phyloP scores from a whole-genome alignment of 202 grass and related monocot genomes.

The Saccharum hybrid region DNA sequence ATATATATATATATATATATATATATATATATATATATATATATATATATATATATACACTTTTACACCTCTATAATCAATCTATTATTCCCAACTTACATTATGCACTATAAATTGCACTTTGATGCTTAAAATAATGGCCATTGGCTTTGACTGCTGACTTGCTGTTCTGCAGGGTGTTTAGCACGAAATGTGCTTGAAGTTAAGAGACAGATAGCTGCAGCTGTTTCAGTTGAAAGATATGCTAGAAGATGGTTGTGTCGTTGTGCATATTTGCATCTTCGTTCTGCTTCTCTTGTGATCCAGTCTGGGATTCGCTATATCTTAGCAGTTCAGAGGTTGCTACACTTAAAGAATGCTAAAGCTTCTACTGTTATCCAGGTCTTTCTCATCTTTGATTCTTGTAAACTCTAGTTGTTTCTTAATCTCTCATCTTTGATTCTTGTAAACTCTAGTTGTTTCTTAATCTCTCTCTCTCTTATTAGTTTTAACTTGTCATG shows the following conservation, averaged over 20 bases:
- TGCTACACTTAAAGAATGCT: constrained; percentile 57
- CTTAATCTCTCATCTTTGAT: constrained; percentile 4
- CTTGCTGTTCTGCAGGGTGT: constrained; percentile 51
- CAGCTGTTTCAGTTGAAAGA: constrained; percentile 73
- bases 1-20: too few relatives aligned
- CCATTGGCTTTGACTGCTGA: constrained; percentile 14
- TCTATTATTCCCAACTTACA: neutral
- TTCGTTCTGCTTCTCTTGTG: constrained; percentile 54
- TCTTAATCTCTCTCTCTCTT: too few relatives aligned
- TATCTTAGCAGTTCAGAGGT: constrained; percentile 50
- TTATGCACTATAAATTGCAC: constrained; percentile 1
- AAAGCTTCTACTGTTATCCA: constrained; percentile 69
- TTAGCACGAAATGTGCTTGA: constrained; percentile 62
- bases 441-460: neutral
- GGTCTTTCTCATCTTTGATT: constrained; percentile 47
- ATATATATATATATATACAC: too few relatives aligned
- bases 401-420: neutral
- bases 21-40: too few relatives aligned
- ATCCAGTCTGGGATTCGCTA: constrained; percentile 74
- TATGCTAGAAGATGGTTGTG: constrained; percentile 67
- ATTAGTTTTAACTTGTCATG: constrained; percentile 7
- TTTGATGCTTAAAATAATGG: constrained; percentile 1
- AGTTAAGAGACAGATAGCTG: constrained; percentile 64
- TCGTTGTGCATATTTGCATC: constrained; percentile 54
- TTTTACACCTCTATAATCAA: too few relatives aligned